phyloP scores from a whole-genome alignment of 164 flowering plant genomes.

The Nelumbo lutea region DNA sequence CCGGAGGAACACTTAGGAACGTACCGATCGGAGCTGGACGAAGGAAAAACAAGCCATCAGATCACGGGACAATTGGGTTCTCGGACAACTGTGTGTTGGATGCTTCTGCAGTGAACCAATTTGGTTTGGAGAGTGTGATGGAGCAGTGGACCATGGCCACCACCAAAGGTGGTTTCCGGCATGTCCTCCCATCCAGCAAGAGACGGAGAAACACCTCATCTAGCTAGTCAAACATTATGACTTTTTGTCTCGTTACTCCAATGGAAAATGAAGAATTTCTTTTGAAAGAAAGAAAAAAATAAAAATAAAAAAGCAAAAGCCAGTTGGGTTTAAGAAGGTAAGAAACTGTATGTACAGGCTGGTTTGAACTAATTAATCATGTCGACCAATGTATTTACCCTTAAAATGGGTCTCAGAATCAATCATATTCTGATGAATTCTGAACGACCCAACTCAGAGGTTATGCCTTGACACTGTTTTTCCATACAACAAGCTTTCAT shows the following conservation, averaged over 20 bases:
- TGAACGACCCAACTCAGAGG: not conserved
- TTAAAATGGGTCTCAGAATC: not conserved
- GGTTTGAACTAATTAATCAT: slow-evolving; percentile 1
- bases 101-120: slow-evolving; percentile 27
- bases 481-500: too few relatives aligned
- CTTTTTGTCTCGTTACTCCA: not conserved
- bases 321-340: too few relatives aligned
- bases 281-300: not conserved
- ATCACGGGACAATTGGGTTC: slow-evolving; percentile 23
- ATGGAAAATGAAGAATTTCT: slow-evolving; percentile 1
- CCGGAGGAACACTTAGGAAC: slow-evolving; percentile 73
- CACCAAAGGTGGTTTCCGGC: slow-evolving; percentile 32
- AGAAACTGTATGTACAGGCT: slow-evolving; percentile 18
- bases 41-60: slow-evolving; percentile 55
- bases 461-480: too few relatives aligned
- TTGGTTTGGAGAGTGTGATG: slow-evolving; percentile 42
- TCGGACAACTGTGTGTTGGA: slow-evolving; percentile 34
- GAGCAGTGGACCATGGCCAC: slow-evolving; percentile 45
- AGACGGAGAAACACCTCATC: slow-evolving; percentile 33
- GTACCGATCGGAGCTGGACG: slow-evolving; percentile 84
- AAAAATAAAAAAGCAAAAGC: too few relatives aligned
- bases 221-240: slow-evolving; percentile 38
- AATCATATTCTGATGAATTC: too few relatives aligned
- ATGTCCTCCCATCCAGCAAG: slow-evolving; percentile 41
- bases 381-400: not conserved